These are phyloP conservation scores for Crithidia expoeki DNA, from an alignment of 208 protist genomes.

Conservation along the genomic window DNA sequence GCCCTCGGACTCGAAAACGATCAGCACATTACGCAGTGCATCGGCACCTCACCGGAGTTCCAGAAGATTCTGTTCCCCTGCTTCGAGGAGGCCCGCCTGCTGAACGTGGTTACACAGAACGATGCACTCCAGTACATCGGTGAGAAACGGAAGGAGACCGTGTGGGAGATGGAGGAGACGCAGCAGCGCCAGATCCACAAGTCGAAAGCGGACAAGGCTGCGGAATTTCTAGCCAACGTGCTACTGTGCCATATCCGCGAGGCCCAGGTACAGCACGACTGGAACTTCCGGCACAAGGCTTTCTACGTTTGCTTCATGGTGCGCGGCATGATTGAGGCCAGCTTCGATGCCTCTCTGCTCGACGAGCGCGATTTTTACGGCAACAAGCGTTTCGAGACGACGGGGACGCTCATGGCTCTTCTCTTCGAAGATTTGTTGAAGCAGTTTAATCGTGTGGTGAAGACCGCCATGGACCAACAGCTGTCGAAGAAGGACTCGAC, in stretches of 20 bases:
- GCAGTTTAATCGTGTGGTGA: conserved; percentile 97
- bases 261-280: conserved; percentile 88
- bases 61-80: conserved; percentile 94
- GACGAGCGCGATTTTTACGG: conserved; percentile 99
- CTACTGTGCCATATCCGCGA: conserved; percentile 95
- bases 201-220: conserved; percentile 94
- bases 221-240: conserved; percentile 95
- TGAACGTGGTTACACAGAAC: conserved; percentile 89
- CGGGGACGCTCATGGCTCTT: conserved; percentile 97
- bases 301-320: conserved; percentile 98
- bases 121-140: conserved; percentile 98
- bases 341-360: conserved; percentile 82
- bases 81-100: conserved; percentile 93
- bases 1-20: conserved; percentile 98
- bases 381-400: conserved; percentile 99
- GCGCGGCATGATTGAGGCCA: conserved; percentile 95
- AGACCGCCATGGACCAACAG: conserved; percentile 89
- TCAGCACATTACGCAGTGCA: conserved; percentile 98
- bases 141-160: conserved; percentile 86
- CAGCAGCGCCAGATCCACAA: conserved; percentile 76
- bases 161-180: conserved; percentile 65
- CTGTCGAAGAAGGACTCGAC: conserved; percentile 92
- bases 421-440: conserved; percentile 99
- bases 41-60: conserved; percentile 93
- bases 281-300: conserved; percentile 97